Evolutionary conservation across 306 rosid genomes (phyloP).

Genomic region (Sechiopsis laciniata): DNA sequence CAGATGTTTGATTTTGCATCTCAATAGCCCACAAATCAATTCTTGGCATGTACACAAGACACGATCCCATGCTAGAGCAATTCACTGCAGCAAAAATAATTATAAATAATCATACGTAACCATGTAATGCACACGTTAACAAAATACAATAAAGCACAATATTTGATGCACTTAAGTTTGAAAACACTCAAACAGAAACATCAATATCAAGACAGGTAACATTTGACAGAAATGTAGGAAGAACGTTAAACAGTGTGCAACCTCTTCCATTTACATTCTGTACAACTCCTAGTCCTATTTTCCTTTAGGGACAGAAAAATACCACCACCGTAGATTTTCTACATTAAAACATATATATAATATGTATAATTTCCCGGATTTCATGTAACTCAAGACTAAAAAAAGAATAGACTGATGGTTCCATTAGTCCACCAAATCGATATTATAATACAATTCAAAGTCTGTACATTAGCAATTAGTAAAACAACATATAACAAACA

Average conservation of each 20-base stretch:
- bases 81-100: constrained; percentile 55
- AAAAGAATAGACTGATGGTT: constrained; percentile 2
- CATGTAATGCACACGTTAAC: constrained; percentile 4
- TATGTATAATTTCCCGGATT: not conserved
- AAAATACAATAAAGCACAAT: not conserved
- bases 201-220: not conserved
- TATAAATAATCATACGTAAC: constrained; percentile 6
- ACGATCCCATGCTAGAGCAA: constrained; percentile 58
- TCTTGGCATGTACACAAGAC: constrained; percentile 81
- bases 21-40: constrained; percentile 88
- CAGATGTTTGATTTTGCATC: constrained; percentile 36
- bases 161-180: not conserved
- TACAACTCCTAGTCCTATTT: not conserved
- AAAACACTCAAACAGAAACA: not conserved
- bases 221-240: not conserved
- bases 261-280: not conserved
- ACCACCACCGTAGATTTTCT: not conserved
- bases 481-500: constrained; percentile 21
- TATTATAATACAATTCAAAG: not conserved
- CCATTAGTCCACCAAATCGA: not conserved
- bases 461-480: not conserved
- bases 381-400: not conserved
- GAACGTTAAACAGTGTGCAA: not conserved
- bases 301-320: not conserved
- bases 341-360: not conserved